These are phyloP conservation scores for Xylaria longipes DNA, from an alignment of 495 filamentous ascomycete genomes.

Conservation along the genomic window DNA sequence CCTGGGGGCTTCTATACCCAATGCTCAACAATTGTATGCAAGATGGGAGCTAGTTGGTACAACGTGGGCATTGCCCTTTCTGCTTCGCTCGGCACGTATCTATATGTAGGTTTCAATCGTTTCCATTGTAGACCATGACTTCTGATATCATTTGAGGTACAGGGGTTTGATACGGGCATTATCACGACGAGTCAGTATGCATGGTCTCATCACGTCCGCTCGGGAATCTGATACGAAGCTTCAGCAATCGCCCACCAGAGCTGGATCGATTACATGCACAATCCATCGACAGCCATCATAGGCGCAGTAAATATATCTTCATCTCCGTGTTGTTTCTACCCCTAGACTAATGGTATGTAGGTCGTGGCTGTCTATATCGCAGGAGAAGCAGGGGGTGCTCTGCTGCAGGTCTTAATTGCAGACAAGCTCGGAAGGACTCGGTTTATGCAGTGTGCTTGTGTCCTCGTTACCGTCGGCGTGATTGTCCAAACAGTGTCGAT, in stretches of 20 bases:
- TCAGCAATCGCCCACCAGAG: conserved; percentile 65
- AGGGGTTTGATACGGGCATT: conserved; percentile 66
- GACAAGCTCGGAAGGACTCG: conserved; percentile 64
- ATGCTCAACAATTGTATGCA: background rate
- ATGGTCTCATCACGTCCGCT: background rate
- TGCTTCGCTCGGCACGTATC: conserved; percentile 63
- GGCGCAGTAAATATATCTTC: conserved; percentile 52
- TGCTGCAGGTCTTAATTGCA: conserved; percentile 60
- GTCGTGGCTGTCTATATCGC: conserved; percentile 65
- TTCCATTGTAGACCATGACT: conserved; percentile 5
- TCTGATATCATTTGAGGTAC: conserved; percentile 15
- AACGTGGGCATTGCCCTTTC: conserved; percentile 59
- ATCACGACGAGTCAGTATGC: conserved; percentile 64
- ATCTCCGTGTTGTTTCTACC: background rate
- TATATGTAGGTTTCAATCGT: conserved; percentile 53
- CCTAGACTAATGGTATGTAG: conserved; percentile 35
- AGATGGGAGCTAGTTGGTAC: conserved; percentile 29
- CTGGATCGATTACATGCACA: conserved; percentile 65
- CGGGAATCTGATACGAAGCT: conserved; percentile 4
- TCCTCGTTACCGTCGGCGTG: conserved; percentile 63
- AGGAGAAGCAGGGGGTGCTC: conserved; percentile 61
- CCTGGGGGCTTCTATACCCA: background rate
- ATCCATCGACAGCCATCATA: conserved; percentile 60
- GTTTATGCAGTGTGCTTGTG: conserved; percentile 65
- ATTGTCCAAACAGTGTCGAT: conserved; percentile 62